A percentile compares a stretch with the other conserved stretches of the same genome.
phyloP scores from a whole-genome alignment of 148 eudicot species.

The Silene latifolia region DNA sequence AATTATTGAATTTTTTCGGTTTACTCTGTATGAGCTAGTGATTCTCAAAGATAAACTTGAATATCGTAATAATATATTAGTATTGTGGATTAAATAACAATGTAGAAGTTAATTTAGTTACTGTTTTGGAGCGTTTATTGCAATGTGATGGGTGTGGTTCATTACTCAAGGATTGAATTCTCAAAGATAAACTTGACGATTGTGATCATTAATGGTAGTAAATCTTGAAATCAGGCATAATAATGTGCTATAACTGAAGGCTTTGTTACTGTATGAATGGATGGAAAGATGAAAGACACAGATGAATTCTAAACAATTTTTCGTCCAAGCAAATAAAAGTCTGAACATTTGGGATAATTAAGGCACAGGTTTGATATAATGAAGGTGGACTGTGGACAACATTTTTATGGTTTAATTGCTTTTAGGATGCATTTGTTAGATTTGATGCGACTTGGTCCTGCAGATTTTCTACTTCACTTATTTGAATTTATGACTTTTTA shows the following conservation, averaged over 20 bases:
- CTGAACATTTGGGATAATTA: not conserved
- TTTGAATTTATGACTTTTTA: not conserved
- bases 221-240: not conserved
- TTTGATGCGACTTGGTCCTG: not conserved
- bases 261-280: not conserved
- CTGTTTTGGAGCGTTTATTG: not conserved
- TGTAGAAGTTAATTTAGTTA: too few relatives aligned
- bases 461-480: not conserved
- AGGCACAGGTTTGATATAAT: not conserved
- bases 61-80: too few relatives aligned
- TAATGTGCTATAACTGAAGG: not conserved
- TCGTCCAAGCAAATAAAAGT: too few relatives aligned
- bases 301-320: not conserved
- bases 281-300: not conserved
- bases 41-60: not conserved
- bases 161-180: too few relatives aligned
- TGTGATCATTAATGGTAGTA: not conserved
- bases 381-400: not conserved
- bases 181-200: too few relatives aligned
- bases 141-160: not conserved
- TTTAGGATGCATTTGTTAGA: not conserved
- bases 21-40: not conserved
- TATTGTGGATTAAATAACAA: too few relatives aligned
- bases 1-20: not conserved
- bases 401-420: not conserved